Evolutionary conservation across 805 yeast species (phyloP).

Genomic region (Wickerhamiella sergipiensis): DNA sequence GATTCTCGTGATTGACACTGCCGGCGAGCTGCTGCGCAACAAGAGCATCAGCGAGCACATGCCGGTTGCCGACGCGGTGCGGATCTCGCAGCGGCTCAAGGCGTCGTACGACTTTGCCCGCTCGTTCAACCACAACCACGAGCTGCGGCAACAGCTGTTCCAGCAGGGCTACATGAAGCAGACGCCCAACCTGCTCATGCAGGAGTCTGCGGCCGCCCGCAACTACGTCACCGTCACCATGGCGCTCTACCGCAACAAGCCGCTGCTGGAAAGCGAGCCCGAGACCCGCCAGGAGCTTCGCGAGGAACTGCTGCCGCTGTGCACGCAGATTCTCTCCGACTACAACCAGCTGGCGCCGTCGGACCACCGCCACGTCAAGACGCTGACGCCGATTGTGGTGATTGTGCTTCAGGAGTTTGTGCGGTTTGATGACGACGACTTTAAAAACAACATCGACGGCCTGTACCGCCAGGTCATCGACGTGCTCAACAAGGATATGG

Average conservation of each 20-base stretch:
- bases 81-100: slow-evolving; percentile 46
- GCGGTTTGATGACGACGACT: slow-evolving; percentile 64
- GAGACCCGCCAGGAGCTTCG: slow-evolving; percentile 39
- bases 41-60: slow-evolving; percentile 46
- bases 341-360: slow-evolving; percentile 53
- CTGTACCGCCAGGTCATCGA: slow-evolving; percentile 18
- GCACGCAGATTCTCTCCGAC: slow-evolving; percentile 55
- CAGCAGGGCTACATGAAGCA: slow-evolving; percentile 86
- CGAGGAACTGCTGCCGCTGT: slow-evolving; percentile 47
- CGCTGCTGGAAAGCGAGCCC: slow-evolving; percentile 30
- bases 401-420: slow-evolving; percentile 75
- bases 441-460: slow-evolving; percentile 22
- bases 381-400: slow-evolving; percentile 88
- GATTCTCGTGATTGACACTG: slow-evolving; percentile 71
- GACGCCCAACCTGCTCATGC: slow-evolving; percentile 80
- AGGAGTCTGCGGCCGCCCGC: slow-evolving; percentile 82
- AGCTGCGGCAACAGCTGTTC: slow-evolving; percentile 76
- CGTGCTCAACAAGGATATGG: slow-evolving; percentile 25
- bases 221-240: slow-evolving; percentile 73
- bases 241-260: slow-evolving; percentile 57
- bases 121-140: slow-evolving; percentile 77
- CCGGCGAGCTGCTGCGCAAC: slow-evolving; percentile 64
- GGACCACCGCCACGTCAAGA: slow-evolving; percentile 62
- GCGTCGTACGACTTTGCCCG: slow-evolving; percentile 71
- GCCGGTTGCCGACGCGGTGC: slow-evolving; percentile 51